Percentiles rank a stretch among this genome's conserved stretches.
These are phyloP conservation scores for Metschnikowia koreensis DNA, from an alignment of 805 yeast species.

Conservation along the genomic window DNA sequence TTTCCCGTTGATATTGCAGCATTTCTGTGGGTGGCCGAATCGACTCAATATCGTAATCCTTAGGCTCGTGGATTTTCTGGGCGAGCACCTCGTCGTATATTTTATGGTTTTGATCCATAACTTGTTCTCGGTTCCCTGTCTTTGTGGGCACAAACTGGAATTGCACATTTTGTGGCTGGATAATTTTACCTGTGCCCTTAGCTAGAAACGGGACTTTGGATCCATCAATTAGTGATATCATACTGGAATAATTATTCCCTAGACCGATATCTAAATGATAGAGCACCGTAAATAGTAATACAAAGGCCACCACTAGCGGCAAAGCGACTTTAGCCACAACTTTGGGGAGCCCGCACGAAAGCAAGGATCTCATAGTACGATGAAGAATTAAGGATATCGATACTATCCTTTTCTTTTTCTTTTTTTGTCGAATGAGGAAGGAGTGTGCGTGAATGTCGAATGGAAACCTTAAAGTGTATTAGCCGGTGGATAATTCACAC, in stretches of 20 bases:
- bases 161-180: constrained; percentile 30
- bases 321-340: constrained; percentile 4
- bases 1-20: constrained; percentile 45
- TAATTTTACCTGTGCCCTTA: not conserved
- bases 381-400: too few relatives aligned
- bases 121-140: constrained; percentile 29
- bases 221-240: constrained; percentile 6
- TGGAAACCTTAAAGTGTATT: not conserved
- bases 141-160: constrained; percentile 33
- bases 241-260: constrained; percentile 6
- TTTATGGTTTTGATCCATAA: constrained; percentile 38
- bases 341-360: constrained; percentile 12
- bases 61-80: constrained; percentile 48
- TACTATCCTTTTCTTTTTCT: too few relatives aligned
- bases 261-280: constrained; percentile 10
- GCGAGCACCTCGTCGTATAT: constrained; percentile 37
- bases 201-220: not conserved
- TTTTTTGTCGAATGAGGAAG: too few relatives aligned
- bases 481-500: not conserved
- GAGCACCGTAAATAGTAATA: constrained; percentile 2
- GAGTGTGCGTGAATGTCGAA: too few relatives aligned
- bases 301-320: constrained; percentile 6
- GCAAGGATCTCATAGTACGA: constrained; percentile 9
- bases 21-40: constrained; percentile 29
- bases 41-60: constrained; percentile 32